A percentile compares a stretch with the other conserved stretches of the same genome.
phyloP scores from a whole-genome alignment of 768 basidiomycete species.

The Phlebiopsis gigantea region DNA sequence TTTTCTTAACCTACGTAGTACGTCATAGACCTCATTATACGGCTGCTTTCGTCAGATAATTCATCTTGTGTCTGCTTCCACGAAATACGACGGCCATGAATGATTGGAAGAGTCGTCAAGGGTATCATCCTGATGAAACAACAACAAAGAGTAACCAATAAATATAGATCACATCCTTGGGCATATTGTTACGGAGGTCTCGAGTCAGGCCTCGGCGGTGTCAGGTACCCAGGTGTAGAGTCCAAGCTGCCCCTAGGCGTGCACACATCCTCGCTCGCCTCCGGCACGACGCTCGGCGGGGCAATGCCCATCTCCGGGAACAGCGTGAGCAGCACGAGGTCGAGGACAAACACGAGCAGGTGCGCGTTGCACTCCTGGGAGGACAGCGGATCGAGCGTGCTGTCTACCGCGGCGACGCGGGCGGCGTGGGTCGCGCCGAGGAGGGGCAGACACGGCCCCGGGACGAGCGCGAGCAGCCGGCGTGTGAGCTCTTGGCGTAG shows the following conservation, averaged over 20 bases:
- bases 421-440: conserved; percentile 47
- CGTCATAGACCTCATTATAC: not conserved
- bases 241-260: not conserved
- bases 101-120: not conserved
- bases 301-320: conserved; percentile 71
- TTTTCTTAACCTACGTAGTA: not conserved
- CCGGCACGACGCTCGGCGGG: conserved; percentile 4
- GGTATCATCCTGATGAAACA: not conserved
- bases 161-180: not conserved
- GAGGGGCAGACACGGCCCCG: conserved; percentile 46
- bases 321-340: conserved; percentile 60
- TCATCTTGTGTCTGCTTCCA: not conserved
- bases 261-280: not conserved
- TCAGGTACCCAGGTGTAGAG: conserved; percentile 3
- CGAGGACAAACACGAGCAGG: conserved; percentile 67
- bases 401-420: conserved; percentile 37
- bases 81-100: not conserved
- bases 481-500: conserved; percentile 40
- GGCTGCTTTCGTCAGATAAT: not conserved
- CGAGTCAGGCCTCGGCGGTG: conserved; percentile 14
- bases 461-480: conserved; percentile 36
- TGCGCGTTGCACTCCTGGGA: conserved; percentile 73
- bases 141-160: not conserved
- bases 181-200: conserved; percentile 4
- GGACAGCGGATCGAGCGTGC: conserved; percentile 56